Evolutionary conservation across 768 basidiomycete species (phyloP), one percentile per base, ranked within the genome.

Genomic region (Suillus subalutaceus): DNA sequence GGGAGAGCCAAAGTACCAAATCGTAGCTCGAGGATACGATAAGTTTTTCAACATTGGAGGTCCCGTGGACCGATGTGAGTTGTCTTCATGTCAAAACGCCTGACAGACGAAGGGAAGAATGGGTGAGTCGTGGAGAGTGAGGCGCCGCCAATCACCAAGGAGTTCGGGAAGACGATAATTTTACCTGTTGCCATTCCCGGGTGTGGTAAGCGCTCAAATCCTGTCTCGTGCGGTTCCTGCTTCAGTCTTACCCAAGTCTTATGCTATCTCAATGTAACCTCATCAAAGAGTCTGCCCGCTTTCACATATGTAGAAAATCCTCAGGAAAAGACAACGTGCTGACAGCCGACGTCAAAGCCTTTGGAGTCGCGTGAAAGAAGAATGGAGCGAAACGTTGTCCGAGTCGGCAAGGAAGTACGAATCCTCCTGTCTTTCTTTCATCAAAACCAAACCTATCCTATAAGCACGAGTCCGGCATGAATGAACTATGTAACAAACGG

Each of bases 21-120:
- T 99, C 65, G 88, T 97, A 1, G 91, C 86, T 0, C 82, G 97
- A 56, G 97, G 97, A 0, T 99, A 99, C 74, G 97, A 99, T 82
- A 99, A 99, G 81, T 99, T 99, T 79, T 99, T 98, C 83, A 98
- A 97, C 74, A 93, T 97, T 38, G 93, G 90, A 4, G 76, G 94
- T 98, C 6, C 93, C 91, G 3, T 99, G 96, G 95, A 96, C 91
- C 1, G 88, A 89, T 65, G 97, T 52, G 23, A 52, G 50, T 52
- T 52, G 50, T 26, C 23, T 52, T 23, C 15, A 52, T 26, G 50
- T 52, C 23, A 52, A 26, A 26, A 6, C 5, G 23, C 26, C 26
- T 26, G 26, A 52, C 50, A 3, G 23, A 15, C 50, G 50, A 26
- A 15, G 50, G 50, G 50, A 26, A 52, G 23, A 52, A 52, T 13